phyloP scores from a whole-genome alignment of 768 basidiomycete species.

The Lactarius indigo region DNA sequence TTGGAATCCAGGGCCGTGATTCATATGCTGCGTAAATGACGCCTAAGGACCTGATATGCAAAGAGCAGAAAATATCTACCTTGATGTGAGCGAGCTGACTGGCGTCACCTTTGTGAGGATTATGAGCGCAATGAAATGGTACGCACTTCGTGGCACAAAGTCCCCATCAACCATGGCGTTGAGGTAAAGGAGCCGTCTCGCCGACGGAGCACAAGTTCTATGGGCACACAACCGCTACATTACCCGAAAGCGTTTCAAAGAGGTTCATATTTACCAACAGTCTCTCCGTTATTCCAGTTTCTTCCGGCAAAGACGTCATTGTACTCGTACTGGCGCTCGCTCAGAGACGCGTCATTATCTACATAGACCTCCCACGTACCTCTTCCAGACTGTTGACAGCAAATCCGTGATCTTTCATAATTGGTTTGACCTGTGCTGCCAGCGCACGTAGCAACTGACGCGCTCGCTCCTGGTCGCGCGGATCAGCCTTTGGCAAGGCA shows the following conservation, averaged over 20 bases:
- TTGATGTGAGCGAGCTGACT: conserved; percentile 77
- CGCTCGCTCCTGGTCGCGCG: conserved; percentile 55
- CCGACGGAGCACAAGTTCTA: conserved; percentile 73
- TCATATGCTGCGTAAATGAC: conserved; percentile 56
- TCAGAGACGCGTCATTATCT: background rate
- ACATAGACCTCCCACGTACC: conserved; percentile 39
- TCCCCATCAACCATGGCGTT: conserved; percentile 67
- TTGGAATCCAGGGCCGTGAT: conserved; percentile 77
- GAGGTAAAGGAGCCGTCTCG: conserved; percentile 58
- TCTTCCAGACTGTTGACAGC: conserved; percentile 78
- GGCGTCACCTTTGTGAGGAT: background rate
- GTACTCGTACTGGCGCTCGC: conserved; percentile 58
- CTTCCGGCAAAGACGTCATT: conserved; percentile 77
- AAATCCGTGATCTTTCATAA: conserved; percentile 81
- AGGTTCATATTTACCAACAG: conserved; percentile 48
- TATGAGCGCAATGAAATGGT: background rate
- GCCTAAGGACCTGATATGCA: background rate
- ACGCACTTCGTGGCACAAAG: conserved; percentile 78
- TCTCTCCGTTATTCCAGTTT: conserved; percentile 84
- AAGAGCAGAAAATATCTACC: conserved; percentile 36
- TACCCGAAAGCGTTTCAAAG: conserved; percentile 13
- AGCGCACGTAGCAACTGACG: conserved; percentile 71
- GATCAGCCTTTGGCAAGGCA: conserved; percentile 43
- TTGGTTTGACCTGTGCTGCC: conserved; percentile 77
- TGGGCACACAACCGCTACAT: background rate